These are phyloP conservation scores for Psilocybe azurescens DNA, from an alignment of 768 basidiomycete genomes.

Conservation along the genomic window DNA sequence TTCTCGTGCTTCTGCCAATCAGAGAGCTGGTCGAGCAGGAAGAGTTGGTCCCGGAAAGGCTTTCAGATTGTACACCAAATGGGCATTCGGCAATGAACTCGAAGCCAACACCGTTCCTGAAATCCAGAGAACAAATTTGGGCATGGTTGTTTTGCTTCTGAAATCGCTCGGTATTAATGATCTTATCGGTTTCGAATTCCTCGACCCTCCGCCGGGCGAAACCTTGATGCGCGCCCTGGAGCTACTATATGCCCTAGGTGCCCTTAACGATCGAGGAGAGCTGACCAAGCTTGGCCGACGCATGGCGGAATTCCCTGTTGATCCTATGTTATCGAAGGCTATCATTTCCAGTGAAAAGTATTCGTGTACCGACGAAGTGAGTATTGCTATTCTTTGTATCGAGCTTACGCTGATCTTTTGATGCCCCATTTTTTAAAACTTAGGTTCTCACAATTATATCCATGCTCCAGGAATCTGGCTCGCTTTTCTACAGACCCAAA, in stretches of 20 bases:
- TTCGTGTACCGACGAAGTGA: slow-evolving; percentile 93
- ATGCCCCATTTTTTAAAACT: not conserved
- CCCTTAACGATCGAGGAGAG: slow-evolving; percentile 95
- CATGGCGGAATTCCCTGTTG: slow-evolving; percentile 99
- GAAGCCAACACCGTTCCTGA: slow-evolving; percentile 98
- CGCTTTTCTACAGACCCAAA: slow-evolving; percentile 96
- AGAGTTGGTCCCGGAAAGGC: slow-evolving; percentile 98
- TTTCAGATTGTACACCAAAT: slow-evolving; percentile 98
- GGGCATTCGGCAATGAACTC: slow-evolving; percentile 95
- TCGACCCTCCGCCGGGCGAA: slow-evolving; percentile 97
- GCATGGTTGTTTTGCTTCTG: slow-evolving; percentile 92
- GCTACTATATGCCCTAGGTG: slow-evolving; percentile 92
- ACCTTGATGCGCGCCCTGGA: slow-evolving; percentile 96
- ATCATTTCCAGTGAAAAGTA: slow-evolving; percentile 97
- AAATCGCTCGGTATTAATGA: slow-evolving; percentile 99
- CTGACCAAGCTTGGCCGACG: slow-evolving; percentile 93
- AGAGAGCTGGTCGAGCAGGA: slow-evolving; percentile 95
- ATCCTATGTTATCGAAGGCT: slow-evolving; percentile 95
- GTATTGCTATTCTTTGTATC: slow-evolving; percentile 22
- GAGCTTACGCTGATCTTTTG: not conserved
- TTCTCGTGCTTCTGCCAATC: slow-evolving; percentile 96
- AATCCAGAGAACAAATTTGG: slow-evolving; percentile 98
- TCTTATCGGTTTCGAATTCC: slow-evolving; percentile 96
- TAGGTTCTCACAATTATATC: slow-evolving; percentile 96
- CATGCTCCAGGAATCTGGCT: slow-evolving; percentile 95